phyloP scores from a whole-genome alignment of 1,139 yeast species.

The Nakaseomyces bracarensis region DNA sequence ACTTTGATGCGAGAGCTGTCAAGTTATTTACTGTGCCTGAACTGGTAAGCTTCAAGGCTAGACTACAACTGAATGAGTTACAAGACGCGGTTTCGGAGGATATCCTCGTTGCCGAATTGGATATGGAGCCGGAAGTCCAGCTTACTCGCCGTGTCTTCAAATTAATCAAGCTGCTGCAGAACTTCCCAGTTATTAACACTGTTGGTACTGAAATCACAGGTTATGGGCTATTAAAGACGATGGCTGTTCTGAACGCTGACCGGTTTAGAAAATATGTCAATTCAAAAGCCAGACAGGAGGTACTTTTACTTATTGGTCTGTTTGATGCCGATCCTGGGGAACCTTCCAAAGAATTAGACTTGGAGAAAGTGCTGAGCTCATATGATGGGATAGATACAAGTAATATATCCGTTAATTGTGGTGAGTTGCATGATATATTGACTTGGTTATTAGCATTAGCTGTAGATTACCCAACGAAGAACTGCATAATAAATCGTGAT shows the following conservation, averaged over 20 bases:
- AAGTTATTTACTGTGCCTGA: constrained; percentile 20
- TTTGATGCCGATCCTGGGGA: constrained; percentile 27
- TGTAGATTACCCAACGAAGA: constrained; percentile 28
- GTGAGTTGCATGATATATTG: constrained; percentile 35
- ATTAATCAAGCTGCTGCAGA: constrained; percentile 34
- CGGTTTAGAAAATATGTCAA: constrained; percentile 33
- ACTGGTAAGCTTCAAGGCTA: constrained; percentile 19
- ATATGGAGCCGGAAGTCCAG: neutral
- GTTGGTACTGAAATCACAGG: constrained; percentile 32
- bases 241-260: constrained; percentile 35
- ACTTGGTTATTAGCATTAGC: constrained; percentile 39
- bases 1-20: constrained; percentile 16
- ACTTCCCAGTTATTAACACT: constrained; percentile 39
- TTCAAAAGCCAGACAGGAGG: constrained; percentile 28
- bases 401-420: constrained; percentile 33
- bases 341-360: constrained; percentile 9
- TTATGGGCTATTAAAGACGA: constrained; percentile 38
- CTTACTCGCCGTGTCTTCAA: constrained; percentile 30
- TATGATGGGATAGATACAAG: constrained; percentile 32
- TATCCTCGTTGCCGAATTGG: neutral
- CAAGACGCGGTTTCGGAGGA: neutral
- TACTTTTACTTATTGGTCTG: constrained; percentile 36
- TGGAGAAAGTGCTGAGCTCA: constrained; percentile 19
- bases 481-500: constrained; percentile 19
- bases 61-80: constrained; percentile 24